Evolutionary conservation across 2,329 filamentous ascomycete genomes (phyloP).

Genomic region (Setomelanomma holmii): DNA sequence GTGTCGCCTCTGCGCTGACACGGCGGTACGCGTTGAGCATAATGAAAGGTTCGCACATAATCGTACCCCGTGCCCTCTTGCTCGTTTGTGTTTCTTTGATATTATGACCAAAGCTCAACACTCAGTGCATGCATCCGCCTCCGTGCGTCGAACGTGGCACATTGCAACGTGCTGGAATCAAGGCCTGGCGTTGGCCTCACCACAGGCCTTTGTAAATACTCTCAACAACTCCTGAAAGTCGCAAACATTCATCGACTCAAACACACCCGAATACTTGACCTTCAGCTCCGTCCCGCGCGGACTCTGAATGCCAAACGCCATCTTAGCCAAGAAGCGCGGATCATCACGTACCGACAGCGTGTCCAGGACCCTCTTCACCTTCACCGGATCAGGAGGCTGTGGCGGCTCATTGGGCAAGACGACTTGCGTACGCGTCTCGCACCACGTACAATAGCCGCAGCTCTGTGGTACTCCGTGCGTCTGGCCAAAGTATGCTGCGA

Average conservation of each 20-base stretch:
- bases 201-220: slow-evolving; percentile 21
- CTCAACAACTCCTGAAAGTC: slow-evolving; percentile 54
- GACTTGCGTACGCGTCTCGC: slow-evolving; percentile 43
- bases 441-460: slow-evolving; percentile 65
- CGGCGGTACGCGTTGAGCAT: not conserved
- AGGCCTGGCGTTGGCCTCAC: too few species aligned
- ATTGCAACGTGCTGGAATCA: too few species aligned
- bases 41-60: not conserved
- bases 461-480: slow-evolving; percentile 38
- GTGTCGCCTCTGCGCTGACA: not conserved
- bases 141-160: too few species aligned
- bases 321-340: slow-evolving; percentile 63
- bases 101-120: not conserved
- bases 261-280: slow-evolving; percentile 55
- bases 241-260: slow-evolving; percentile 63
- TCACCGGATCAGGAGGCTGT: slow-evolving; percentile 48
- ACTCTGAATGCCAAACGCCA: slow-evolving; percentile 69
- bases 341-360: slow-evolving; percentile 61
- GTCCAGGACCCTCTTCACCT: slow-evolving; percentile 55
- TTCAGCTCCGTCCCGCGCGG: slow-evolving; percentile 61
- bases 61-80: too few species aligned
- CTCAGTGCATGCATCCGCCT: too few species aligned
- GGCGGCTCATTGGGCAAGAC: slow-evolving; percentile 50
- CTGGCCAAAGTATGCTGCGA: slow-evolving; percentile 67
- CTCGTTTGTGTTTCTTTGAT: too few species aligned